Conservation (phyloP, 192 early-diverging fungal genomes). For the Coemansia sp. region DNA sequence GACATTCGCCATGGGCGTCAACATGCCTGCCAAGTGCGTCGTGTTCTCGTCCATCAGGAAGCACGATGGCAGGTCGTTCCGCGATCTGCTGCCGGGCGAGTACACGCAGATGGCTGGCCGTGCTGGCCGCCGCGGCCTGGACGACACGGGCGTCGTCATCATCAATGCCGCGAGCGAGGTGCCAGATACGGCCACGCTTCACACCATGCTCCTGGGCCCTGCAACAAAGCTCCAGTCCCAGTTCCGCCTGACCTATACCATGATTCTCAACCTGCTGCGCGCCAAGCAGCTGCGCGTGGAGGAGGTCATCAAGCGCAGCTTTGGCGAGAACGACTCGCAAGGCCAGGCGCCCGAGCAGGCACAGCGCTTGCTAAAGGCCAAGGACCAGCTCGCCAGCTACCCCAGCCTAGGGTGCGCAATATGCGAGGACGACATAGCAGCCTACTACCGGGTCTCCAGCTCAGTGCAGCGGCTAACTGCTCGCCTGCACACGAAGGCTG, state of each 20-base stretch:
- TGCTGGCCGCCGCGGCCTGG: slow-evolving; percentile 93
- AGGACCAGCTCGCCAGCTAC: slow-evolving; percentile 64
- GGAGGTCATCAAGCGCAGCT: slow-evolving; percentile 98
- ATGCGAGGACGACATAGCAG: slow-evolving; percentile 74
- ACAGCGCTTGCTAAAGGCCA: slow-evolving; percentile 68
- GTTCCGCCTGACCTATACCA: slow-evolving; percentile 97
- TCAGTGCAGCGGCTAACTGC: slow-evolving; percentile 36
- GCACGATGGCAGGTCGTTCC: slow-evolving; percentile 89
- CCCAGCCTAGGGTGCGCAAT: slow-evolving; percentile 78
- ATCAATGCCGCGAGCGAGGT: slow-evolving; percentile 70
- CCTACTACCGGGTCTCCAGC: slow-evolving; percentile 67
- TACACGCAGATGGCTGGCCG: slow-evolving; percentile 99
- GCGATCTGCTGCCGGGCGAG: slow-evolving; percentile 91
- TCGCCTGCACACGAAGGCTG: slow-evolving; percentile 36
- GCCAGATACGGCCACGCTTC: slow-evolving; percentile 64
- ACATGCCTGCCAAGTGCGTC: slow-evolving; percentile 94
- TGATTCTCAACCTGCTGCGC: slow-evolving; percentile 96
- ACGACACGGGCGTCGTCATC: slow-evolving; percentile 90
- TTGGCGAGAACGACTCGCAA: slow-evolving; percentile 91
- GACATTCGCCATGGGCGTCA: slow-evolving; percentile 99
- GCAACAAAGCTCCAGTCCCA: slow-evolving; percentile 93
- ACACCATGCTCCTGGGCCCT: slow-evolving; percentile 83
- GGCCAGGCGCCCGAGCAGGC: slow-evolving; percentile 85
- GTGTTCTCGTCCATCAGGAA: slow-evolving; percentile 92
- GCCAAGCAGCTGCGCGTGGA: slow-evolving; percentile 95